Evolutionary conservation across 2,329 filamentous ascomycete species (phyloP).

Genomic region (Gremmenia infestans): DNA sequence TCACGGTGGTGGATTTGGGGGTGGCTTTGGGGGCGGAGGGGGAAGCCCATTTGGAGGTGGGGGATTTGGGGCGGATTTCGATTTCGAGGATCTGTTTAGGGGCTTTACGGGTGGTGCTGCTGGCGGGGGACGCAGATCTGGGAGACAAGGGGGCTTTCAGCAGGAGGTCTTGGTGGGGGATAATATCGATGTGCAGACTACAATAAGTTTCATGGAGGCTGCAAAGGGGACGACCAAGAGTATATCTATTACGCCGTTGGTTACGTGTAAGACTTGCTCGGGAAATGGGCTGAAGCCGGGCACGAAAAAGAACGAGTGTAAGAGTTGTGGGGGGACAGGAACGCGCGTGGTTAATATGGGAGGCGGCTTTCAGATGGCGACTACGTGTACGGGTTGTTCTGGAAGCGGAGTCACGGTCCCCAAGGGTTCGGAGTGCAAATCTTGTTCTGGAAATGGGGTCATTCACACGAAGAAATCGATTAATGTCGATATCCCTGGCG

Average conservation of each 20-base stretch:
- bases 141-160: constrained; percentile 61
- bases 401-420: constrained; percentile 75
- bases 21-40: constrained; percentile 58
- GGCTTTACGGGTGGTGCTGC: constrained; percentile 59
- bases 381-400: constrained; percentile 76
- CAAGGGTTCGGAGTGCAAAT: constrained; percentile 71
- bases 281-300: constrained; percentile 84
- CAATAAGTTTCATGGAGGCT: constrained; percentile 92
- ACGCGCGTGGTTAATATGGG: constrained; percentile 83
- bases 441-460: constrained; percentile 79
- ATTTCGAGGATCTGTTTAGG: constrained; percentile 93
- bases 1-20: constrained; percentile 53
- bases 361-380: constrained; percentile 93
- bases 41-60: constrained; percentile 46
- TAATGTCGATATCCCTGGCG: constrained; percentile 85
- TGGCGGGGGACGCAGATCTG: constrained; percentile 43
- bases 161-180: constrained; percentile 85
- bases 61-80: constrained; percentile 77
- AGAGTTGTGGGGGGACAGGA: constrained; percentile 79
- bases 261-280: constrained; percentile 74
- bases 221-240: constrained; percentile 87
- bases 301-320: constrained; percentile 67
- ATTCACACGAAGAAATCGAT: constrained; percentile 78
- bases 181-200: constrained; percentile 90
- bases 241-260: constrained; percentile 78